Evolutionary conservation across 1,284 basidiomycete genomes (phyloP).

Genomic region (Ceratorhiza oryzae-sativae): DNA sequence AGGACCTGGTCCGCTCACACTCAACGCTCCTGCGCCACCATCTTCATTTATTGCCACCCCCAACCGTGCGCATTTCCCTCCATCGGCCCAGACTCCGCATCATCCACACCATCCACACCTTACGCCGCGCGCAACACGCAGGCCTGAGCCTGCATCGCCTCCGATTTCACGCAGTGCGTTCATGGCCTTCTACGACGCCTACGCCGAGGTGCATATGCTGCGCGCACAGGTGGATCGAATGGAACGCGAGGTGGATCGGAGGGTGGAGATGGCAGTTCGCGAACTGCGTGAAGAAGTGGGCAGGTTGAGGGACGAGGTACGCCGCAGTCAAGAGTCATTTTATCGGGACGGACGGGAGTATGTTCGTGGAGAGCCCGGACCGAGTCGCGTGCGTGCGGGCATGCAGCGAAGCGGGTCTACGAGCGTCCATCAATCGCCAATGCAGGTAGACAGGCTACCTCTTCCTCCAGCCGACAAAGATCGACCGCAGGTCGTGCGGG

Average conservation of each 20-base stretch:
- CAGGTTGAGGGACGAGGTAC: conserved; percentile 7
- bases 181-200: conserved; percentile 33
- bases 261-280: conserved; percentile 24
- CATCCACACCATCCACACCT: conserved; percentile 6
- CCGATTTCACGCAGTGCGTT: conserved; percentile 18
- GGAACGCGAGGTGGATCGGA: conserved; percentile 17
- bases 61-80: conserved; percentile 21
- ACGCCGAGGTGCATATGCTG: conserved; percentile 21
- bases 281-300: conserved; percentile 10
- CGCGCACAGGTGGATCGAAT: conserved; percentile 18
- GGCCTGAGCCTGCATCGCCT: conserved; percentile 2
- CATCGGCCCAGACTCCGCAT: conserved; percentile 10
- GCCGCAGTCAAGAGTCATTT: not conserved
- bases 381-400: not conserved
- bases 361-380: not conserved
- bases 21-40: conserved; percentile 23
- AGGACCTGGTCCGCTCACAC: conserved; percentile 13
- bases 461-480: conserved; percentile 8
- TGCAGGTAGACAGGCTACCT: conserved; percentile 26
- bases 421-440: conserved; percentile 25
- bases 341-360: not conserved
- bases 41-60: conserved; percentile 32
- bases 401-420: conserved; percentile 16
- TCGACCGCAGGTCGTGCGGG: not conserved
- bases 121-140: not conserved